Base-by-base conservation (phyloP, 306 rosid genomes). In the Glycine latifolia region DNA sequence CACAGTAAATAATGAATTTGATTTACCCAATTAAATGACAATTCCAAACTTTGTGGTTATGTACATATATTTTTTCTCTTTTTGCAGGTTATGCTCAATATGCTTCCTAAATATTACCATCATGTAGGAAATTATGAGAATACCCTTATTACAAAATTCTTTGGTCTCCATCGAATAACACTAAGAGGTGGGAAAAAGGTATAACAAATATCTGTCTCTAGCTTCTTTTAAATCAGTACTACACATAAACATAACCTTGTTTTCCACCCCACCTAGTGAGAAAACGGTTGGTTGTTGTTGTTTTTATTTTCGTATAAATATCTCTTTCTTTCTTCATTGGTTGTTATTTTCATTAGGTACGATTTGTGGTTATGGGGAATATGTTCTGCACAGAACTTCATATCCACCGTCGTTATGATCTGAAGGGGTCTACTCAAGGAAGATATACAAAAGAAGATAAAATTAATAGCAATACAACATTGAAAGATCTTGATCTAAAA, bases 321-420 rank as follows among this genome's bases (percentile, higher is more conserved):
- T 73, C 71, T 81, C 13, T 52, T 76, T 82, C 46, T 82, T 52
- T 87, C 74, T 87, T 53, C 66, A 26, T 26, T 26, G 31, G 2
- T 26, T 26, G 2, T 26, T 26, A 2, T 26, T 26, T 26, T 26
- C 31, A 41, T 61, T 78, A 95, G 99, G 97, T 95, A 53, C 98
- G 98, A 33, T 95, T 95, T 76, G 92, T 95, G 85, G 98, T 95
- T 80, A 95, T 95, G 99, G 99, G 99, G 70, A 95, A 95, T 84
- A 93, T 95, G 99, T 93, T 95, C 73, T 91, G 90, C 86, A 95
- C 99, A 71, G 98, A 91, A 83, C 70, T 95, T 84, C 89, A 82
- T 77, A 92, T 95, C 86, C 99, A 95, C 80, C 92, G 91, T 31
- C 97, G 94, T 62, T 95, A 92, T 80, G 99, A 95, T 88, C 84